Conservation (phyloP, 192 early-diverging fungal species). For the Chytriomyces confervae region DNA sequence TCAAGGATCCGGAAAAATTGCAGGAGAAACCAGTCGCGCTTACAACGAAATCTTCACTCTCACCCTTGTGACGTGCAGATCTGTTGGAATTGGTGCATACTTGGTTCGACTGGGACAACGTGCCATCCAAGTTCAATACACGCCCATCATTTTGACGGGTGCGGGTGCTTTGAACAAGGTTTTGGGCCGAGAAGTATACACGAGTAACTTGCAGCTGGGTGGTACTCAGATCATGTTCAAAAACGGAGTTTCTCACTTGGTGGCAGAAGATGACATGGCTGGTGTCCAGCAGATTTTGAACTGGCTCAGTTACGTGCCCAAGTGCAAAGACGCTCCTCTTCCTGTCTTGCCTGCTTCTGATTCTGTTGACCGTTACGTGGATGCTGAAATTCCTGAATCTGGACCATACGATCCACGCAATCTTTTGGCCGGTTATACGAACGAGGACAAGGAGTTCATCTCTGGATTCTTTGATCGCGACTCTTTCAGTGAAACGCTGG, state of each 20-base stretch:
- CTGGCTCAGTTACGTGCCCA: slow-evolving; percentile 94
- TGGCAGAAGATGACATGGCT: slow-evolving; percentile 92
- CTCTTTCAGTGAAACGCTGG: slow-evolving; percentile 95
- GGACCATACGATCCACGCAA: slow-evolving; percentile 89
- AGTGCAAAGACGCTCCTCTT: slow-evolving; percentile 67
- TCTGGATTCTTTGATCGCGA: slow-evolving; percentile 95
- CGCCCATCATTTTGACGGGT: slow-evolving; percentile 98
- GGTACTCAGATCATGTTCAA: slow-evolving; percentile 99
- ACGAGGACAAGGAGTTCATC: slow-evolving; percentile 70
- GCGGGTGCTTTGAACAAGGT: slow-evolving; percentile 98
- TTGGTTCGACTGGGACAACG: slow-evolving; percentile 98
- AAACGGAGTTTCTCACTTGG: slow-evolving; percentile 98
- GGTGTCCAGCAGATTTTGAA: slow-evolving; percentile 91
- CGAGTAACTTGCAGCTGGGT: slow-evolving; percentile 96
- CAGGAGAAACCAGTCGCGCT: slow-evolving; percentile 91
- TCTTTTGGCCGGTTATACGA: slow-evolving; percentile 82
- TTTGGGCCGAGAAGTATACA: slow-evolving; percentile 96
- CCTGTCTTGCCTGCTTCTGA: slow-evolving; percentile 65
- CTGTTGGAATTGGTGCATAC: slow-evolving; percentile 97
- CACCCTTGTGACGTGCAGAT: slow-evolving; percentile 95
- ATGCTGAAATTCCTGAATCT: slow-evolving; percentile 78
- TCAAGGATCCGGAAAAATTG: slow-evolving; percentile 96
- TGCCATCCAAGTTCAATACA: slow-evolving; percentile 95
- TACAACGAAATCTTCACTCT: slow-evolving; percentile 98
- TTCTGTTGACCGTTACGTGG: slow-evolving; percentile 81